These are phyloP conservation scores for Trametes cubensis DNA, from an alignment of 768 basidiomycete genomes.

Conservation along the genomic window DNA sequence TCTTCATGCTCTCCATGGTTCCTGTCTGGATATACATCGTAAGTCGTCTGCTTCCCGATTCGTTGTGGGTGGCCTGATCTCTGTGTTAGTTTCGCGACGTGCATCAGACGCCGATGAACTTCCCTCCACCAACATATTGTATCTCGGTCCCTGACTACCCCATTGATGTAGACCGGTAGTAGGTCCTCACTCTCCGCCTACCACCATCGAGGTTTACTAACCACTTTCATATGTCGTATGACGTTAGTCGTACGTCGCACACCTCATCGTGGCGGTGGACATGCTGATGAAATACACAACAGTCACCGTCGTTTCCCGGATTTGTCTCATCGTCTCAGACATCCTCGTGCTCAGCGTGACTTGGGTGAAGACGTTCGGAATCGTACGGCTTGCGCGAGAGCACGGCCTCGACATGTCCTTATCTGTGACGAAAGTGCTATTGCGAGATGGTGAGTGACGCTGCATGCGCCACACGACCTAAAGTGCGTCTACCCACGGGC, in stretches of 20 bases:
- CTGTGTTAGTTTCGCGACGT: constrained; percentile 6
- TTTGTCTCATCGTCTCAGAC: constrained; percentile 13
- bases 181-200: not conserved
- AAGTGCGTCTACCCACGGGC: no score
- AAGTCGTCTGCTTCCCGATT: not conserved
- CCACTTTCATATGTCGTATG: not conserved
- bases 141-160: not conserved
- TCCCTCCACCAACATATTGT: not conserved
- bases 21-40: constrained; percentile 17
- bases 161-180: not conserved
- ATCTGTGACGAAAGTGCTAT: constrained; percentile 3
- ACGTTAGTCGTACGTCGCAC: not conserved
- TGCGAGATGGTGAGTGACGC: constrained; percentile 11
- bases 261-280: not conserved
- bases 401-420: not conserved
- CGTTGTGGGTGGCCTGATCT: not conserved
- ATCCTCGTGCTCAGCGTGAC: constrained; percentile 15
- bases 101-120: not conserved
- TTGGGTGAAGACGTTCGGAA: constrained; percentile 19
- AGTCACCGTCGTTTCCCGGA: constrained; percentile 8
- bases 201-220: no score
- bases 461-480: no score
- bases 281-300: not conserved
- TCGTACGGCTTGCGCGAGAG: constrained; percentile 11
- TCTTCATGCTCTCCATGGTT: not conserved